Percentiles rank a stretch among this genome's conserved stretches.
phyloP scores from a whole-genome alignment of 441 rosid genomes.

The Daphne laureola region DNA sequence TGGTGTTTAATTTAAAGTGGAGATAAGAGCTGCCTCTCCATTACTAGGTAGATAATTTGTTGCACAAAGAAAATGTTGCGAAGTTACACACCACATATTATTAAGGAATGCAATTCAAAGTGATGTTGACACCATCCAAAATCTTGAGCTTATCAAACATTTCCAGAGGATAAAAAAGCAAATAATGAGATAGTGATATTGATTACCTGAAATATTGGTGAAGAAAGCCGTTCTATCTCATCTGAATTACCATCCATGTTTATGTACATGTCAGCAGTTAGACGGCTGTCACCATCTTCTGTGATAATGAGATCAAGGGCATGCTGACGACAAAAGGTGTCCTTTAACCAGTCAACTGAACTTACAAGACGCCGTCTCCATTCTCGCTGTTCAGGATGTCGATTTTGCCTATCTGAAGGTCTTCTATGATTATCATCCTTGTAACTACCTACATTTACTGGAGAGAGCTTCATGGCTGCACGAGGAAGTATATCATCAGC shows the following conservation, averaged over 20 bases:
- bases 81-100: too few species aligned
- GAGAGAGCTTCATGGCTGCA: slow-evolving; percentile 93
- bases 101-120: too few species aligned
- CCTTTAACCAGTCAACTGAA: slow-evolving; percentile 84
- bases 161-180: not conserved
- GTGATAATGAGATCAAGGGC: slow-evolving; percentile 94
- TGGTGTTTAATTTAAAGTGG: too few species aligned
- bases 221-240: slow-evolving; percentile 79
- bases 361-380: slow-evolving; percentile 87
- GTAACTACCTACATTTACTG: slow-evolving; percentile 45
- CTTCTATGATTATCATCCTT: slow-evolving; percentile 67
- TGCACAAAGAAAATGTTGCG: too few species aligned
- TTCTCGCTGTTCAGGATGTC: slow-evolving; percentile 97
- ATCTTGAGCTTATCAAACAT: not conserved
- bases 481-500: slow-evolving; percentile 98
- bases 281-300: slow-evolving; percentile 94
- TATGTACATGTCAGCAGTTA: slow-evolving; percentile 84
- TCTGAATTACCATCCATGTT: slow-evolving; percentile 72
- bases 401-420: slow-evolving; percentile 82
- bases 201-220: slow-evolving; percentile 86
- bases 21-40: too few species aligned
- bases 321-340: slow-evolving; percentile 92
- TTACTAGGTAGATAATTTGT: too few species aligned
- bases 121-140: too few species aligned
- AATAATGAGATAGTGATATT: not conserved